These are phyloP conservation scores for Wickerhamomyces tratensis DNA, from an alignment of 805 yeast species.

Conservation along the genomic window DNA sequence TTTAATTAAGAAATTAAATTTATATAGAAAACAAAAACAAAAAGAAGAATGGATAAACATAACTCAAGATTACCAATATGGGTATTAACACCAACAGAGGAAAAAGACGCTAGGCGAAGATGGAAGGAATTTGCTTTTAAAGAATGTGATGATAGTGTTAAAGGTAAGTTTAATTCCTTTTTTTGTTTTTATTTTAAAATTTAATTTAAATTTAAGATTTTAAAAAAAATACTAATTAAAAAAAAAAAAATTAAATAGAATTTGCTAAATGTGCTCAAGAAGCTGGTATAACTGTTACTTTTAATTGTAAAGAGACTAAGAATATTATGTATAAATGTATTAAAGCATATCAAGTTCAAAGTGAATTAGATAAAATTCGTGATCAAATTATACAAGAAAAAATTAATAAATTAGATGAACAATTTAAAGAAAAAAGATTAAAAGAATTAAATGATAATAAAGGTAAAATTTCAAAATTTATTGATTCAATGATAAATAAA, in stretches of 20 bases:
- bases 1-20: too few species aligned
- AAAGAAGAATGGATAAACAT: slow-evolving; percentile 21
- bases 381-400: slow-evolving; percentile 56
- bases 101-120: slow-evolving; percentile 58
- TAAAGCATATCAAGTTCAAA: slow-evolving; percentile 44
- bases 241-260: slow-evolving; percentile 16
- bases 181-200: slow-evolving; percentile 65
- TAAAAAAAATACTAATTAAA: slow-evolving; percentile 35
- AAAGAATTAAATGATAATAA: not conserved
- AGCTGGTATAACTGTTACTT: slow-evolving; percentile 57
- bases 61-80: slow-evolving; percentile 49
- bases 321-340: slow-evolving; percentile 58
- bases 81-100: slow-evolving; percentile 72
- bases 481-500: too few species aligned
- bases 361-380: slow-evolving; percentile 60
- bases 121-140: slow-evolving; percentile 62
- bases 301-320: slow-evolving; percentile 51
- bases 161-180: slow-evolving; percentile 53
- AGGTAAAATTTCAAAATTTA: not conserved
- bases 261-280: slow-evolving; percentile 59
- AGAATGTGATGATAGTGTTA: slow-evolving; percentile 60
- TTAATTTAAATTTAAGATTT: slow-evolving; percentile 69
- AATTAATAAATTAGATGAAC: slow-evolving; percentile 24
- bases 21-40: too few species aligned
- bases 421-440: slow-evolving; percentile 6